phyloP scores from a whole-genome alignment of 768 basidiomycete genomes.

The Sarcomyxa edulis region DNA sequence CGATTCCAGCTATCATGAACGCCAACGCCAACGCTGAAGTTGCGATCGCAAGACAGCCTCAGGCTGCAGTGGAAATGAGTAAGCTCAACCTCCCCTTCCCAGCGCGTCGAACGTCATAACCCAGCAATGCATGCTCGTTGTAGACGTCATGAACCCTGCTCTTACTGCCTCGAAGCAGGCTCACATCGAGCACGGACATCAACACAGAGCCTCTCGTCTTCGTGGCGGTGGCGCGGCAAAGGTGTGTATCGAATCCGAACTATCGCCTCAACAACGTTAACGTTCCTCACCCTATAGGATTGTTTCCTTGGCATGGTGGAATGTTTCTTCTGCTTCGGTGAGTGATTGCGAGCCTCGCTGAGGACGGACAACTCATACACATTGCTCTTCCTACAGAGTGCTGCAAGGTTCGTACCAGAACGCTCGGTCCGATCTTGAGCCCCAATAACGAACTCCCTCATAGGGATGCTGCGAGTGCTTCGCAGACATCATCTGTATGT shows the following conservation, averaged over 20 bases:
- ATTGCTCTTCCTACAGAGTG: slow-evolving; percentile 25
- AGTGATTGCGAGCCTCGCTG: slow-evolving; percentile 9
- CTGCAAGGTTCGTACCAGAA: slow-evolving; percentile 34
- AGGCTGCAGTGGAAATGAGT: slow-evolving; percentile 1
- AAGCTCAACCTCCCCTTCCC: not conserved
- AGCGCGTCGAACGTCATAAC: too few species aligned
- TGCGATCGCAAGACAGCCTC: not conserved
- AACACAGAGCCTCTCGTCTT: too few species aligned
- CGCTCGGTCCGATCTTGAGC: not conserved
- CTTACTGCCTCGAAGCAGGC: not conserved
- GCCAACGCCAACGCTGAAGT: not conserved
- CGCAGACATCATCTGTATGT: slow-evolving; percentile 44
- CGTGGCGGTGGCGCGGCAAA: slow-evolving; percentile 33
- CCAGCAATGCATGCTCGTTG: not conserved
- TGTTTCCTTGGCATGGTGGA: slow-evolving; percentile 40
- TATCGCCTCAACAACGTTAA: not conserved
- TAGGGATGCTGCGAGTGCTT: slow-evolving; percentile 44
- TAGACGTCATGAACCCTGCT: not conserved
- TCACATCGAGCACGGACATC: not conserved
- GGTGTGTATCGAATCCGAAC: slow-evolving; percentile 19
- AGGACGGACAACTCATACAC: too few species aligned
- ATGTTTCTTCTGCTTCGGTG: slow-evolving; percentile 51
- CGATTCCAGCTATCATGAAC: not conserved
- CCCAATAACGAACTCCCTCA: not conserved
- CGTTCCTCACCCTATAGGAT: slow-evolving; percentile 28